phyloP scores from a whole-genome alignment of 2,329 filamentous ascomycete species.

The Camillea tinctor region DNA sequence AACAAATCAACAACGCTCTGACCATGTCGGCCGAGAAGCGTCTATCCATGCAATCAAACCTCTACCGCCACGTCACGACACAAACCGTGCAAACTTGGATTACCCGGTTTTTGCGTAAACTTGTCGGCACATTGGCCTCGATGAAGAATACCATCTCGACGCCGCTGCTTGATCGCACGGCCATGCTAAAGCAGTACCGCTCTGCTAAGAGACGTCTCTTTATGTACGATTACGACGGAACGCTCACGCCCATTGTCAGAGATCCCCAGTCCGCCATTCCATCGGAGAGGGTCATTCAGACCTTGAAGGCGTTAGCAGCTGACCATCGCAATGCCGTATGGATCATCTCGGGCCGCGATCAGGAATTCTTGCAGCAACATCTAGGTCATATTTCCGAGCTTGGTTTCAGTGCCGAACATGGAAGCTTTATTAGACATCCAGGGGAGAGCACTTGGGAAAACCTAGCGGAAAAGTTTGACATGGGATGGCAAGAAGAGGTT shows the following conservation, averaged over 20 bases:
- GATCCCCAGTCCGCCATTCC: conserved; percentile 89
- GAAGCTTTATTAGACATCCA: conserved; percentile 88
- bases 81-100: conserved; percentile 89
- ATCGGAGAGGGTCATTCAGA: conserved; percentile 76
- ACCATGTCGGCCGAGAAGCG: conserved; percentile 70
- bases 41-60: conserved; percentile 65
- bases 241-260: conserved; percentile 89
- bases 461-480: conserved; percentile 79
- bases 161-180: conserved; percentile 73
- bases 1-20: conserved; percentile 78
- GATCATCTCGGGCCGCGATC: conserved; percentile 96
- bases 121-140: conserved; percentile 77
- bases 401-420: conserved; percentile 95
- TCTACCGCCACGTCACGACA: conserved; percentile 81
- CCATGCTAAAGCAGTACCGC: conserved; percentile 72
- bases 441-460: conserved; percentile 80
- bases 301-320: conserved; percentile 73
- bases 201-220: conserved; percentile 78
- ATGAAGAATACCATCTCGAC: conserved; percentile 75
- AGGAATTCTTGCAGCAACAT: conserved; percentile 85
- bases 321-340: conserved; percentile 88
- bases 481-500: conserved; percentile 89
- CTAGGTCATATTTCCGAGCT: conserved; percentile 87
- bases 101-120: conserved; percentile 71
- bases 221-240: conserved; percentile 99